Base-by-base conservation (phyloP, 371 early-diverging fungal genomes). In the Apophysomyces ossiformis region DNA sequence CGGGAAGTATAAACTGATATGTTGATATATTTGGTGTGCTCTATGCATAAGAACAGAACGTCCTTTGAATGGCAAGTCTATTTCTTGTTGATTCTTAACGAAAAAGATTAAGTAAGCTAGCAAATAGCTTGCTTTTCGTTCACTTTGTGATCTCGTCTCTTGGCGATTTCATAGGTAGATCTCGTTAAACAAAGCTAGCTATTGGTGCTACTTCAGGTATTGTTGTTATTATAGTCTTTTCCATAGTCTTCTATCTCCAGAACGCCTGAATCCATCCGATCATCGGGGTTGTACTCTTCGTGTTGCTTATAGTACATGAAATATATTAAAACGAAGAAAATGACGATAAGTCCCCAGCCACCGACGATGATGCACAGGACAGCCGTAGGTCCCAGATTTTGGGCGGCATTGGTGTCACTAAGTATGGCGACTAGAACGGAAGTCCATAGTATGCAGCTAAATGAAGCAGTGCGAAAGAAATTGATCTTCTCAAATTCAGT, bases 371-470 rank as follows among this genome's bases (percentile, higher is more conserved):
- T 83, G 9, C 82, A 85, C 0, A 86, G 57, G 9, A 84, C 82
- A 8, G 83, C 67, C n/a, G 76, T 70, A 7, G 84, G 82, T 0
- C 84, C 83, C 0, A 83, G 60, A 46, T 72, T 78, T 63, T 77
- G 71, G 39, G 78, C 65, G 58, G 83, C 70, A 60, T 81, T 61
- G 18, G 85, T 67, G 68, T 82, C 70, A 67, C 85, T 84, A 0
- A 87, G 67, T 15, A 86, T 68, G 2, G 86, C 85, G 1, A 86
- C 84, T 4, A 86, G 68, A 1, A 84, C 71, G 5, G 84, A 84
- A 2, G 86, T 85, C 77, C 85, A 87, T 8, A 86, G 58, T 8
- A 87, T 85, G 44, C 84, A 86, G n/a, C 81, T 78, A 47, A 85
- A 86, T 1, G 86, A 87, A 5, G 79, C 83, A 7, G 86, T 84